These are phyloP conservation scores for Penicillium arizonense DNA, from an alignment of 495 filamentous ascomycete species.

Conservation along the genomic window DNA sequence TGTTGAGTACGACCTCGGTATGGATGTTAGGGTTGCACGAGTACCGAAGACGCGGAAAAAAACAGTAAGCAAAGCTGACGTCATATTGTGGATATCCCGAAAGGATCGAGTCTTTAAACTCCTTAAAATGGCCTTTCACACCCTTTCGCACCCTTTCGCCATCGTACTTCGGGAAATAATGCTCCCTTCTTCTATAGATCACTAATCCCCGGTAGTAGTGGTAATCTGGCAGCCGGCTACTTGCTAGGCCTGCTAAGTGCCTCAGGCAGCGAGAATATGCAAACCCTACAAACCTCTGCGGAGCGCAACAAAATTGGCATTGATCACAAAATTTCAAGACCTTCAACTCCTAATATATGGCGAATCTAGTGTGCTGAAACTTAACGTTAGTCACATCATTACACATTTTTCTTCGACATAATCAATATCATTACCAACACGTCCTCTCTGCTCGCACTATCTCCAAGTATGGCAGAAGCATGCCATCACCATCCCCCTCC, in stretches of 20 bases:
- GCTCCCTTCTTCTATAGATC: constrained; percentile 6
- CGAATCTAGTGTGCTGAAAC: constrained; percentile 11
- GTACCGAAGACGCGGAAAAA: constrained; percentile 7
- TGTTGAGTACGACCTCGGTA: constrained; percentile 19
- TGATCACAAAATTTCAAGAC: constrained; percentile 15
- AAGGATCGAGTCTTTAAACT: constrained; percentile 1
- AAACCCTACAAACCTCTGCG: constrained; percentile 17
- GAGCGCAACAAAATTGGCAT: constrained; percentile 10
- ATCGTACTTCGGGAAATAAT: constrained; percentile 7
- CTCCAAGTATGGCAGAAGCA: constrained; percentile 24
- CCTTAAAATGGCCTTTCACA: neutral
- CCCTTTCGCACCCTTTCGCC: constrained; percentile 4
- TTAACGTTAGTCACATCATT: constrained; percentile 9
- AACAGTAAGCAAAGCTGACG: constrained; percentile 21
- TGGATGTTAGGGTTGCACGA: constrained; percentile 12
- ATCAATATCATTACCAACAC: constrained; percentile 11
- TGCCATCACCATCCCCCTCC: constrained; percentile 6
- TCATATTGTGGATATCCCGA: constrained; percentile 17
- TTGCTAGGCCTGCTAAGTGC: neutral
- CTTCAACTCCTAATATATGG: constrained; percentile 11
- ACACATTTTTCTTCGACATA: constrained; percentile 9
- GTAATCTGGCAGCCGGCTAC: constrained; percentile 2
- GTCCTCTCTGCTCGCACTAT: constrained; percentile 10
- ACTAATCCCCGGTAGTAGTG: constrained; percentile 6
- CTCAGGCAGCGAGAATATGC: constrained; percentile 19